These are phyloP conservation scores for Plantago ovata DNA, from an alignment of 257 asterid species.

Conservation along the genomic window DNA sequence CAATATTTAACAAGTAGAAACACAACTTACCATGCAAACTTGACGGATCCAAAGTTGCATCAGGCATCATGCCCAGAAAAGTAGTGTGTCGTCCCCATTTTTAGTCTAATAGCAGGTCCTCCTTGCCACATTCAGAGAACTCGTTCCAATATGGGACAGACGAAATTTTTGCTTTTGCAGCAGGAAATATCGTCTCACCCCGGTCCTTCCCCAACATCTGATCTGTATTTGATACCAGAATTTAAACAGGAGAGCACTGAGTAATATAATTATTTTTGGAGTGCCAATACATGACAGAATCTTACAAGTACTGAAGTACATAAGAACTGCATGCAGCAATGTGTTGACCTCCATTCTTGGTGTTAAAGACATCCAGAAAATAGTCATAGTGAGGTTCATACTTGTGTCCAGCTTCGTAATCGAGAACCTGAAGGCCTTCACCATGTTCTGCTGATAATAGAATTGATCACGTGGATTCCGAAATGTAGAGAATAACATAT, in stretches of 20 bases:
- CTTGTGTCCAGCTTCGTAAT: conserved; percentile 95
- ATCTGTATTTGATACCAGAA: conserved; percentile 46
- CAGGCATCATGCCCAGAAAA: conserved; percentile 99
- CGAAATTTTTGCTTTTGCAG: conserved; percentile 80
- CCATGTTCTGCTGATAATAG: conserved; percentile 68
- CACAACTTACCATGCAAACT: conserved; percentile 89
- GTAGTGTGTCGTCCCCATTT: conserved; percentile 92
- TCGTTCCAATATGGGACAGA: conserved; percentile 93
- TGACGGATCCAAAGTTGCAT: conserved; percentile 76
- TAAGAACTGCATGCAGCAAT: conserved; percentile 90
- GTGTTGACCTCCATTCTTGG: conserved; percentile 93
- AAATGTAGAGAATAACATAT: not conserved
- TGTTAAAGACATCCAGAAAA: conserved; percentile 76
- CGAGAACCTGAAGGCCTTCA: conserved; percentile 93
- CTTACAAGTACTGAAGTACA: conserved; percentile 98
- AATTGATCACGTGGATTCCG: conserved; percentile 19
- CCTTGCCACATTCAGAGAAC: conserved; percentile 89
- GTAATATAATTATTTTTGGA: not conserved
- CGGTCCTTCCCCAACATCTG: conserved; percentile 99
- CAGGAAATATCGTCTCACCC: conserved; percentile 96
- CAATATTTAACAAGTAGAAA: conserved; percentile 18
- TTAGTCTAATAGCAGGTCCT: conserved; percentile 90
- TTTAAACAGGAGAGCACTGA: conserved; percentile 5
- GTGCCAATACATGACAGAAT: conserved; percentile 20
- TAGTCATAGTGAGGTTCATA: conserved; percentile 96